These are phyloP conservation scores for Suillus subluteus DNA, from an alignment of 768 basidiomycete species.

Conservation along the genomic window DNA sequence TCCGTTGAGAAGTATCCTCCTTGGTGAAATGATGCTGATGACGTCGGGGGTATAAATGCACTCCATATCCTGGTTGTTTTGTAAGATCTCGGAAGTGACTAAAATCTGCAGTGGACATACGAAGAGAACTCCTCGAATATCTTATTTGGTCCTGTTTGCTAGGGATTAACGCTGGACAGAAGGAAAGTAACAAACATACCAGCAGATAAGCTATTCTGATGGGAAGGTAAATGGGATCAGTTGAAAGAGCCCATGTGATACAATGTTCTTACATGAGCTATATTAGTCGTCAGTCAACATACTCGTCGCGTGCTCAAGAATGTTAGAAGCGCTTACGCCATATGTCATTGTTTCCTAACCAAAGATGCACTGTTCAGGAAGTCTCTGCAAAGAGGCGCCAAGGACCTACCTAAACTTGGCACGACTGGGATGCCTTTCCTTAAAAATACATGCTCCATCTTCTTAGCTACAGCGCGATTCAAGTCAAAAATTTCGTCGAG, in stretches of 20 bases:
- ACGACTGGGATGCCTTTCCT: constrained; percentile 74
- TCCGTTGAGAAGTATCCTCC: constrained; percentile 83
- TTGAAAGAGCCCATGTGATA: constrained; percentile 10
- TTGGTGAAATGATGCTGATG: constrained; percentile 80
- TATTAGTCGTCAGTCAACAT: constrained; percentile 20
- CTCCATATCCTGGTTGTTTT: constrained; percentile 67
- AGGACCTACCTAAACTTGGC: constrained; percentile 68
- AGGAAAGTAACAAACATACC: constrained; percentile 39
- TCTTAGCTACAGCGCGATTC: constrained; percentile 67
- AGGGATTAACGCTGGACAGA: constrained; percentile 8
- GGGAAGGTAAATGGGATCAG: constrained; percentile 12
- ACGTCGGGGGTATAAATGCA: constrained; percentile 75
- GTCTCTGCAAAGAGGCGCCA: constrained; percentile 1
- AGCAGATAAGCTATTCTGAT: constrained; percentile 66
- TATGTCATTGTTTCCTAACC: constrained; percentile 85
- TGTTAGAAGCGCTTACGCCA: constrained; percentile 64
- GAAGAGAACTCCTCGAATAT: constrained; percentile 68
- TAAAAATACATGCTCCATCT: constrained; percentile 73
- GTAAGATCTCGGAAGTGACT: constrained; percentile 8
- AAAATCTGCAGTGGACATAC: constrained; percentile 43
- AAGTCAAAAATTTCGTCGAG: constrained; percentile 75
- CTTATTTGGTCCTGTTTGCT: constrained; percentile 59
- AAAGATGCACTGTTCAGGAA: constrained; percentile 4
- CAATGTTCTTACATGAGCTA: constrained; percentile 58
- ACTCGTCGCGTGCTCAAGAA: constrained; percentile 14